Base-by-base conservation (phyloP, 179 eudicot genomes). In the Vitellaria paradoxa region DNA sequence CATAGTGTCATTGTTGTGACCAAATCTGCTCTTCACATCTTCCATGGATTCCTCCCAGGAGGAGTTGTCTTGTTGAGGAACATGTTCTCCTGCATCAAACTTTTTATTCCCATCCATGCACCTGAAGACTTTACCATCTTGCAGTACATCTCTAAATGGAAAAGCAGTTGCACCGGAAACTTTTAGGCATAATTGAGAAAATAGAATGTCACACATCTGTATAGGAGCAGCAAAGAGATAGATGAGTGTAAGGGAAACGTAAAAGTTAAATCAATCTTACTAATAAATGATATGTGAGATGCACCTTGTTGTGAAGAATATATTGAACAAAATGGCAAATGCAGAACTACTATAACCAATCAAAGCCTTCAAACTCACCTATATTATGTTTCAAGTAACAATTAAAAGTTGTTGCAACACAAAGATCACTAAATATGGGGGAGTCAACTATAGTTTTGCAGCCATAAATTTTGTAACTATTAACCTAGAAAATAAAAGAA, bases 171-270 rank as follows among this genome's bases (percentile, higher is more conserved):
- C 89, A 65, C 1, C 37, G 2, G 87, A 87, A 53, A 91, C 97
- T 91, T 91, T 95, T 74, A 95, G 85, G 85, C 99, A 95, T 45
- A 95, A 83, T 87, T 95, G 99, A 75, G 99, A 93, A 82, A 95
- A 91, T 37, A 95, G 83, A 84, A 95, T 93, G 85, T 93, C 97
- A 75, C 99, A 95, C 99, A 95, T 95, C 99, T 95, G 91, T 83
- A 75, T 60, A 69, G 60, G 65, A 52, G 50, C 75, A 45, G 72
- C 63, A 85, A 71, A 75, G 37, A 61, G 37, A 30, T 30, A 69
- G 49, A 50, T 21, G 67, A 65, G 65, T 65, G 37, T 30, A 17
- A 18, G 73, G 55, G 67, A 23, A 75, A 73, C 72, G 59, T 46
- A 57, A 72, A 75, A 70, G 69, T 50, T 15, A 75, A 62, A 7